A percentile compares a stretch with the other conserved stretches of the same genome.
phyloP scores from a whole-genome alignment of 345 rosid genomes.

The Geranium brycei region DNA sequence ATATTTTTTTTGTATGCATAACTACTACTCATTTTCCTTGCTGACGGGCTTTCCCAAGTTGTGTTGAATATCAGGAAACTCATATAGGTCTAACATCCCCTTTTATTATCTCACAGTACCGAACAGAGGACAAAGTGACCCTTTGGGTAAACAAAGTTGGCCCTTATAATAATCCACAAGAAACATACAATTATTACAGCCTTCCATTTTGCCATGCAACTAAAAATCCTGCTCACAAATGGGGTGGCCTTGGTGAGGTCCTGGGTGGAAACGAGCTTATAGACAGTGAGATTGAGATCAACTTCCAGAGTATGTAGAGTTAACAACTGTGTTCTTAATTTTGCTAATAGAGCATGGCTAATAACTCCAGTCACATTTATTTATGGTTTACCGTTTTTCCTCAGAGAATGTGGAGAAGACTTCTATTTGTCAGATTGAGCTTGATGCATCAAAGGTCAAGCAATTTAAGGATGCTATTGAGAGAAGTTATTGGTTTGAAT shows the following conservation, averaged over 20 bases:
- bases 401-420: slow-evolving; percentile 56
- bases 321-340: background rate
- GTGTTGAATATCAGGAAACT: background rate
- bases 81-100: background rate
- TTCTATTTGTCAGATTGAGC: slow-evolving; percentile 49
- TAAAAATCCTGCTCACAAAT: slow-evolving; percentile 62
- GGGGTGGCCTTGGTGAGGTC: slow-evolving; percentile 99
- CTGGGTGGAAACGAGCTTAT: slow-evolving; percentile 99
- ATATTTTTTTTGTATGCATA: background rate
- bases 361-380: background rate
- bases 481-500: slow-evolving; percentile 84
- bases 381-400: background rate
- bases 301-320: slow-evolving; percentile 57
- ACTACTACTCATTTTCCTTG: background rate
- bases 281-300: slow-evolving; percentile 74
- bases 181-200: slow-evolving; percentile 96
- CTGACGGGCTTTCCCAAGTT: background rate
- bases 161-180: slow-evolving; percentile 98
- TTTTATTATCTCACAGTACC: slow-evolving; percentile 51
- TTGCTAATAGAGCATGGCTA: background rate
- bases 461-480: slow-evolving; percentile 84
- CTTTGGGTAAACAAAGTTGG: slow-evolving; percentile 99
- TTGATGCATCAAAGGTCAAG: slow-evolving; percentile 53
- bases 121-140: slow-evolving; percentile 59
- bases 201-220: slow-evolving; percentile 86